These are phyloP conservation scores for Cordyceps javanica DNA, from an alignment of 2,329 filamentous ascomycete species.

Conservation along the genomic window DNA sequence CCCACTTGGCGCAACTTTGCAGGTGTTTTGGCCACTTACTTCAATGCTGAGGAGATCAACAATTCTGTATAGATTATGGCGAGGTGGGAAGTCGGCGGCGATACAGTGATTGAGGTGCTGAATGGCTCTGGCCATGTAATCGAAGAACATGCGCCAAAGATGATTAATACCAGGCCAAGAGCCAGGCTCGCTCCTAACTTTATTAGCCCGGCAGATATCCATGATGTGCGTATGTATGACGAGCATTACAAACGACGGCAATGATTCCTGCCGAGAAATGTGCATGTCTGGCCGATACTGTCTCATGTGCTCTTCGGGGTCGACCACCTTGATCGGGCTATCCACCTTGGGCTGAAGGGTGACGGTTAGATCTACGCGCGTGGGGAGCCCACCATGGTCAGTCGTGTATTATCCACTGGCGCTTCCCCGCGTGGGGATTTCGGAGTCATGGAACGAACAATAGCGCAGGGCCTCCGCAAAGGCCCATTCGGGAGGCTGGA, in stretches of 20 bases:
- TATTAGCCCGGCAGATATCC: background rate
- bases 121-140: background rate
- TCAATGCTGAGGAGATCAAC: slow-evolving; percentile 4
- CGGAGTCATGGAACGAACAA: background rate
- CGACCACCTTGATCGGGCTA: background rate
- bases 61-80: background rate
- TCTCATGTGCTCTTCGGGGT: background rate
- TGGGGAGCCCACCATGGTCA: background rate
- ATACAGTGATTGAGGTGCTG: background rate
- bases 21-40: background rate
- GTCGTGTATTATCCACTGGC: background rate
- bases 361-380: background rate
- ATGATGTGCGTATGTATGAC: background rate
- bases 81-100: background rate
- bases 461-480: background rate
- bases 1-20: background rate
- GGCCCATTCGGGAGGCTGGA: background rate
- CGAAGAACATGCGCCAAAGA: background rate
- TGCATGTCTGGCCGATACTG: background rate
- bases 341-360: background rate
- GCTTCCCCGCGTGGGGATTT: background rate
- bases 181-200: background rate
- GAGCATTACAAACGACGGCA: slow-evolving; percentile 1
- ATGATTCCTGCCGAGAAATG: background rate
- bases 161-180: background rate